Percentiles rank a stretch among this genome's conserved stretches.
Evolutionary conservation across 139 green algal genomes (phyloP).

Genomic region (Coelastrella sp.): DNA sequence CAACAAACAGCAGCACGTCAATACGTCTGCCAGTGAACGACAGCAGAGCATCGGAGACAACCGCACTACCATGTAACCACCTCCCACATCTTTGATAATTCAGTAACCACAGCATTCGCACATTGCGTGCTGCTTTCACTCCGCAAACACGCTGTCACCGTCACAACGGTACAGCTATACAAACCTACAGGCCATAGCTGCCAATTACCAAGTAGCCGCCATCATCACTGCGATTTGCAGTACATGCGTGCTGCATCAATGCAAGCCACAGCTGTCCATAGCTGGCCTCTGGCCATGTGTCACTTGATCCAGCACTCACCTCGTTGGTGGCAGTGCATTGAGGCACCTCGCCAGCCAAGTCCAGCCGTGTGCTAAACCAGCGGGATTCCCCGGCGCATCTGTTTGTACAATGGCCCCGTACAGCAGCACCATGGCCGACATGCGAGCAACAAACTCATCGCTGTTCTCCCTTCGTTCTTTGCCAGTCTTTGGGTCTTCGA

Average conservation of each 20-base stretch:
- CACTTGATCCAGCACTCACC: background rate
- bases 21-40: background rate
- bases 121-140: too few relatives aligned
- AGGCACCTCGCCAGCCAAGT: slow-evolving; percentile 41
- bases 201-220: too few relatives aligned
- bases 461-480: background rate
- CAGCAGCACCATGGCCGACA: slow-evolving; percentile 22
- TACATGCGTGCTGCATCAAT: background rate
- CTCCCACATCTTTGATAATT: too few relatives aligned
- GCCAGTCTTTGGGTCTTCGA: slow-evolving; percentile 16
- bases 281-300: background rate
- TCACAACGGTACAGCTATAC: too few relatives aligned
- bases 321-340: slow-evolving; percentile 38
- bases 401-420: slow-evolving; percentile 30
- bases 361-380: slow-evolving; percentile 28
- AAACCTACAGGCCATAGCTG: too few relatives aligned
- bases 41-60: too few relatives aligned
- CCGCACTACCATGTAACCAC: too few relatives aligned
- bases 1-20: background rate
- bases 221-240: too few relatives aligned
- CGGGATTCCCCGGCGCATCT: slow-evolving; percentile 14
- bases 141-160: too few relatives aligned
- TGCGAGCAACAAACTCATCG: slow-evolving; percentile 29
- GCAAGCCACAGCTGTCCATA: background rate
- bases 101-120: too few relatives aligned